These are phyloP conservation scores for Hypsizygus marmoreus DNA, from an alignment of 768 basidiomycete genomes.

Conservation along the genomic window DNA sequence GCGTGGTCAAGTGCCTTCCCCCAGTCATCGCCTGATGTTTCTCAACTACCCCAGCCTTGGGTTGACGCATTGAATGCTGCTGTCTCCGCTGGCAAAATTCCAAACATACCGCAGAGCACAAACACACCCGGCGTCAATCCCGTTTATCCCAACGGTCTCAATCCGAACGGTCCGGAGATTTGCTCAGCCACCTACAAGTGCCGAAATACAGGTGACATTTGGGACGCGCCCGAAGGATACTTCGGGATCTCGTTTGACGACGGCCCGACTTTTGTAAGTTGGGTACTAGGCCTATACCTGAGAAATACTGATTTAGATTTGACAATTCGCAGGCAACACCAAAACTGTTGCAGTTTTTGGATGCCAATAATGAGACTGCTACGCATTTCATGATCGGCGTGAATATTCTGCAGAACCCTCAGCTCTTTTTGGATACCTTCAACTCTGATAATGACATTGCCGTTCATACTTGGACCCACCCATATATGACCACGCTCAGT, in stretches of 20 bases:
- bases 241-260: slow-evolving; percentile 79
- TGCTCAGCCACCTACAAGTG: slow-evolving; percentile 83
- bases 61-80: slow-evolving; percentile 67
- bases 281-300: neutral
- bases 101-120: slow-evolving; percentile 58
- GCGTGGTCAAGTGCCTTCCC: slow-evolving; percentile 73
- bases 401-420: slow-evolving; percentile 64
- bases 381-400: slow-evolving; percentile 92
- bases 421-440: slow-evolving; percentile 56
- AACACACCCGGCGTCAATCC: slow-evolving; percentile 38
- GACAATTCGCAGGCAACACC: slow-evolving; percentile 37
- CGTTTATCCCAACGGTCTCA: slow-evolving; percentile 45
- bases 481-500: slow-evolving; percentile 76
- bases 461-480: slow-evolving; percentile 72
- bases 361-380: slow-evolving; percentile 61
- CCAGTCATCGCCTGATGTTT: slow-evolving; percentile 43
- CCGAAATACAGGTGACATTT: slow-evolving; percentile 58
- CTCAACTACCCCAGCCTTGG: slow-evolving; percentile 68
- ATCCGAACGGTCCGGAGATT: slow-evolving; percentile 50
- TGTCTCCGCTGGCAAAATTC: slow-evolving; percentile 71
- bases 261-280: slow-evolving; percentile 58
- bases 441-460: slow-evolving; percentile 47
- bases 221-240: slow-evolving; percentile 74
- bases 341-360: slow-evolving; percentile 65
- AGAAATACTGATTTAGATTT: too few relatives aligned